These are phyloP conservation scores for Chaetomium fimeti DNA, from an alignment of 495 filamentous ascomycete species.

Conservation along the genomic window DNA sequence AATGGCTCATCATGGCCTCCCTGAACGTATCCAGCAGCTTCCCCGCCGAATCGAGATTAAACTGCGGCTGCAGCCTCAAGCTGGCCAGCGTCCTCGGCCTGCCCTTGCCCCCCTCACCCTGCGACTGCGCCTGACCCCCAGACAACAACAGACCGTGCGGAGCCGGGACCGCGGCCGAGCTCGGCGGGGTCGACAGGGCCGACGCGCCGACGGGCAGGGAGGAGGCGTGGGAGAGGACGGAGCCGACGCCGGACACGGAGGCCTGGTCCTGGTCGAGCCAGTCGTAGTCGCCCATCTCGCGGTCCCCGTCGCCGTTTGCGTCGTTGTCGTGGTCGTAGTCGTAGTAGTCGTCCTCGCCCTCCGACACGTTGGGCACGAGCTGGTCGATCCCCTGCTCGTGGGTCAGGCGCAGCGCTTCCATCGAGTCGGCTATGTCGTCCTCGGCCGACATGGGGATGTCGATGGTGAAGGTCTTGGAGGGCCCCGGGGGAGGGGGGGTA, in stretches of 20 bases:
- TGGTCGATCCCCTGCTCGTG: conserved; percentile 41
- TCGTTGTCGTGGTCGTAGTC: background rate
- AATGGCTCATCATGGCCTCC: conserved; percentile 39
- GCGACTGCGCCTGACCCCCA: background rate
- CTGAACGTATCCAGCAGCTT: conserved; percentile 42
- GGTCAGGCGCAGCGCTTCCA: conserved; percentile 38
- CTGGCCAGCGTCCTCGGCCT: conserved; percentile 24
- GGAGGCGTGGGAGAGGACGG: conserved; percentile 29
- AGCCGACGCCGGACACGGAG: conserved; percentile 21
- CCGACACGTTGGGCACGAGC: conserved; percentile 32
- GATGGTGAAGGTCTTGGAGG: conserved; percentile 52
- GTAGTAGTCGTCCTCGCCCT: conserved; percentile 24
- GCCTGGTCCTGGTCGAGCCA: conserved; percentile 8
- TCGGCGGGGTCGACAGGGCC: conserved; percentile 33
- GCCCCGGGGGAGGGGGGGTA: conserved; percentile 32
- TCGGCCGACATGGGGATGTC: conserved; percentile 45
- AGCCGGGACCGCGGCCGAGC: no score
- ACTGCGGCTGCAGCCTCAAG: conserved; percentile 45
- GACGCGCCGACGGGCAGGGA: conserved; percentile 38
- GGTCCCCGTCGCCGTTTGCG: conserved; percentile 8
- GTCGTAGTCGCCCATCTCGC: conserved; percentile 15
- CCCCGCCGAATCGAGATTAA: conserved; percentile 49
- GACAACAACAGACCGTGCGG: background rate
- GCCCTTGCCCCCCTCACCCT: background rate
- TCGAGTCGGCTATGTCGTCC: conserved; percentile 34